Percentiles rank a stretch among this genome's conserved stretches.
Conservation (phyloP, 352 stramenopile genomes). For the Phytophthora brassicae region DNA sequence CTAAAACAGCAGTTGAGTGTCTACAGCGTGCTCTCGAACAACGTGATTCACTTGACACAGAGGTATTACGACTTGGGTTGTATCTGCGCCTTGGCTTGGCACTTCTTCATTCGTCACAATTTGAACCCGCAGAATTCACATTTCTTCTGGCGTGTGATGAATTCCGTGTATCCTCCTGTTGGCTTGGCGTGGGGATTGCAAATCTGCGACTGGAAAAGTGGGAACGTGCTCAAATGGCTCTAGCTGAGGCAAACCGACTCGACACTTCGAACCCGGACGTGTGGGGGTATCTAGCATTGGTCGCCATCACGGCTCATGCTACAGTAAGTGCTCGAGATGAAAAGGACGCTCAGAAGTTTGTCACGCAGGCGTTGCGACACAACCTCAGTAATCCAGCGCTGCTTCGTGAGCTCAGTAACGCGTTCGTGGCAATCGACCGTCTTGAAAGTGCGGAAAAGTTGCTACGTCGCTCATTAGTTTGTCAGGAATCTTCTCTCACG, state of each 20-base stretch:
- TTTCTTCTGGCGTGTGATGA: slow-evolving; percentile 64
- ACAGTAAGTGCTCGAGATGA: slow-evolving; percentile 39
- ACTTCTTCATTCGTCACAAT: slow-evolving; percentile 68
- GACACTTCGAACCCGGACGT: slow-evolving; percentile 69
- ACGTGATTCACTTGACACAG: slow-evolving; percentile 25
- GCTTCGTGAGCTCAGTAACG: slow-evolving; percentile 79
- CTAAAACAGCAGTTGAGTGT: slow-evolving; percentile 47
- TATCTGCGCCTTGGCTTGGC: slow-evolving; percentile 63
- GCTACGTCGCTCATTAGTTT: slow-evolving; percentile 61
- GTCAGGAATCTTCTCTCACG: slow-evolving; percentile 74
- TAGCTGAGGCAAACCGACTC: slow-evolving; percentile 76
- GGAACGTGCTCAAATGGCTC: slow-evolving; percentile 54
- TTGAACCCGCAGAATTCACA: slow-evolving; percentile 45
- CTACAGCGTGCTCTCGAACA: slow-evolving; percentile 49
- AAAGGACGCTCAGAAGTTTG: slow-evolving; percentile 43
- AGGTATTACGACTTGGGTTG: slow-evolving; percentile 45
- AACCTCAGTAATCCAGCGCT: slow-evolving; percentile 64
- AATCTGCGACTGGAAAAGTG: slow-evolving; percentile 64
- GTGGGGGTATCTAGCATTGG: slow-evolving; percentile 76
- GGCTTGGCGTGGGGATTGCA: slow-evolving; percentile 78
- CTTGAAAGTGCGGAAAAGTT: slow-evolving; percentile 74
- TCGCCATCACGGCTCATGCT: slow-evolving; percentile 38
- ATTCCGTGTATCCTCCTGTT: slow-evolving; percentile 68
- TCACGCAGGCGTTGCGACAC: slow-evolving; percentile 64
- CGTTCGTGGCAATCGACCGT: slow-evolving; percentile 74